Conservation (phyloP, 148 eudicot genomes). For the Rhododendron williamsianum region DNA sequence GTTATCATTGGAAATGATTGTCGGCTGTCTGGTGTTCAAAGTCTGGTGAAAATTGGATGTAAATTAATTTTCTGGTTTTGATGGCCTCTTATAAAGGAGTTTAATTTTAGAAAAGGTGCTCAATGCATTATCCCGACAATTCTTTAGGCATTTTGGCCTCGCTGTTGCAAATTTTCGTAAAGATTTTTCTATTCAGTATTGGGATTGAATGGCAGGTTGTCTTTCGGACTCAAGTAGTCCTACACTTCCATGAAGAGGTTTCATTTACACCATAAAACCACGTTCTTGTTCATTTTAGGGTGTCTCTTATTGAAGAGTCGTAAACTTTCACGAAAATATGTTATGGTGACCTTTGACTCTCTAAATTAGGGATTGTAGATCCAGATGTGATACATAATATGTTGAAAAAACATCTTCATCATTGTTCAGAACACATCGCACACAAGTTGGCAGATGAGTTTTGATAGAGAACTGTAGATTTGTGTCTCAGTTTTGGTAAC, state of each 20-base stretch:
- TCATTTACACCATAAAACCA: too few species aligned
- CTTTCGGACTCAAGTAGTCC: too few species aligned
- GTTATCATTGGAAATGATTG: background rate
- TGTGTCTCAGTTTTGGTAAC: background rate
- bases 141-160: background rate
- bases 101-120: background rate
- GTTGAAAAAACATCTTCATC: background rate
- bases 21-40: background rate
- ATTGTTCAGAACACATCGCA: background rate
- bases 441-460: background rate
- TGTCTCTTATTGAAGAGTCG: background rate
- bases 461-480: background rate
- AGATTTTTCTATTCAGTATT: background rate
- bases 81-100: background rate
- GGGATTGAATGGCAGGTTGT: too few species aligned
- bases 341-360: background rate
- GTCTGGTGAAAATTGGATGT: slow-evolving; percentile 9
- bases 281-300: background rate
- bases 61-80: slow-evolving; percentile 4
- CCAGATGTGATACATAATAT: background rate
- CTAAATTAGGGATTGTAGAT: background rate
- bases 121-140: background rate
- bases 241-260: too few species aligned
- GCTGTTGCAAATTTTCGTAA: too few species aligned
- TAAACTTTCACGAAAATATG: background rate